Base-by-base conservation (phyloP, 2,329 filamentous ascomycete species). In the Nothophaeocryptopus gaeumannii region DNA sequence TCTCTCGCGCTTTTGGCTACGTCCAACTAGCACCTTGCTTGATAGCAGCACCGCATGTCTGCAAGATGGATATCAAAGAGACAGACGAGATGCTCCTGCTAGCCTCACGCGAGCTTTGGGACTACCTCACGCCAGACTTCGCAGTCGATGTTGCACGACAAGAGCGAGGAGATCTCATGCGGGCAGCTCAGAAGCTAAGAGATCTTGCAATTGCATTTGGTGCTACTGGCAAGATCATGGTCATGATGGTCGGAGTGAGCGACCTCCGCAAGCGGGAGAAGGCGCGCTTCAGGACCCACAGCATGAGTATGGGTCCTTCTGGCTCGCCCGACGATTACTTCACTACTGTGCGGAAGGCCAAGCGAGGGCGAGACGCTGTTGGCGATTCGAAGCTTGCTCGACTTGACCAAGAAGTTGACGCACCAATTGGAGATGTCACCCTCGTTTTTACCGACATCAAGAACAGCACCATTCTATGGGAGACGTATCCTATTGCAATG, bases 391-490 rank as follows among this genome's bases (percentile, higher is more conserved):
- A 86, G 47, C 80, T 99, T 47, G 87, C 88, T 51, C 83, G 92
- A 40, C 83, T 97, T 29, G 89, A 93, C 58, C 85, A 87, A 45
- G 92, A 96, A 71, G 91, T 97, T 42, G 88, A 92, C 54, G 89
- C 93, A 10, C 93, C 93, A 0, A 89, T 85, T 1, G 92, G 92
- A 39, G 89, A 95, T 63, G 83, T 97, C 41, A 88, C 89, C 36
- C 89, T 99, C 64, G 90, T 95, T 42, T 99, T 99, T 68, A 99
- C 93, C 0, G 93, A 99, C 74, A 99, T 99, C 78, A 97, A 97
- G 77, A 96, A 92, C 73, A 97, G 92, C 16, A 99, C 93, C 1
- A 84, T 88, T 34, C 76, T 99, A 5, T 99, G 93, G 93, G 93
- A 99, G 71, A 90, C 89, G 47, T 95, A 92, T 66, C 89, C 91